Percentiles rank a stretch among this genome's conserved stretches.
Conservation (phyloP, 2,329 filamentous ascomycete genomes). For the Paramyrothecium sp. region DNA sequence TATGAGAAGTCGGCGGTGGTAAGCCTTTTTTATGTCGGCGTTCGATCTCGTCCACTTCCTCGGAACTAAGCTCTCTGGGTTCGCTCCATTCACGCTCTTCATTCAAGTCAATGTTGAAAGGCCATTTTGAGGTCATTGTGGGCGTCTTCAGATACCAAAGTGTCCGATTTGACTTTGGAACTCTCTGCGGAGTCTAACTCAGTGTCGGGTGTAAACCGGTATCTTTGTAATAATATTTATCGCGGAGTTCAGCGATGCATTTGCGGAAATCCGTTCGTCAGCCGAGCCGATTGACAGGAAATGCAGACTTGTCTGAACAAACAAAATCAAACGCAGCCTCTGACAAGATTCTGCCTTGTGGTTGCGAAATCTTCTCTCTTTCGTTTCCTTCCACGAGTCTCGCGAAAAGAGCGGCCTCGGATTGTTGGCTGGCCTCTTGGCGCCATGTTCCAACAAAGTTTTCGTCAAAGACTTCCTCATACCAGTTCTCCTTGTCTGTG, state of each 20-base stretch:
- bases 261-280: background rate
- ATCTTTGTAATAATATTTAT: background rate
- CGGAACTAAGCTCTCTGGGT: background rate
- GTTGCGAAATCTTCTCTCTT: slow-evolving; percentile 1
- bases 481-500: slow-evolving; percentile 24
- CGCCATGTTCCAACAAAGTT: slow-evolving; percentile 21
- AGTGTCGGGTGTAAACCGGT: background rate
- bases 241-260: background rate
- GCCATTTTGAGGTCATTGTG: background rate
- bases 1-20: background rate
- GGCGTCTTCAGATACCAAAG: background rate
- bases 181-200: background rate
- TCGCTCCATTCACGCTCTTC: background rate
- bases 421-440: slow-evolving; percentile 9
- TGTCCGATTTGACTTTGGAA: background rate
- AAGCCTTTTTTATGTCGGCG: background rate
- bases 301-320: background rate
- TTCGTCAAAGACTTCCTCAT: slow-evolving; percentile 21
- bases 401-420: slow-evolving; percentile 5
- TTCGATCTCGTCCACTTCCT: background rate
- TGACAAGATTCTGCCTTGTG: slow-evolving; percentile 5
- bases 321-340: slow-evolving; percentile 32
- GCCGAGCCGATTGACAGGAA: background rate
- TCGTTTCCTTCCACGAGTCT: slow-evolving; percentile 9
- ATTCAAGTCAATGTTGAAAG: background rate